Evolutionary conservation across 148 eudicot species (phyloP).

Genomic region (Vaccinium vitisidaea): DNA sequence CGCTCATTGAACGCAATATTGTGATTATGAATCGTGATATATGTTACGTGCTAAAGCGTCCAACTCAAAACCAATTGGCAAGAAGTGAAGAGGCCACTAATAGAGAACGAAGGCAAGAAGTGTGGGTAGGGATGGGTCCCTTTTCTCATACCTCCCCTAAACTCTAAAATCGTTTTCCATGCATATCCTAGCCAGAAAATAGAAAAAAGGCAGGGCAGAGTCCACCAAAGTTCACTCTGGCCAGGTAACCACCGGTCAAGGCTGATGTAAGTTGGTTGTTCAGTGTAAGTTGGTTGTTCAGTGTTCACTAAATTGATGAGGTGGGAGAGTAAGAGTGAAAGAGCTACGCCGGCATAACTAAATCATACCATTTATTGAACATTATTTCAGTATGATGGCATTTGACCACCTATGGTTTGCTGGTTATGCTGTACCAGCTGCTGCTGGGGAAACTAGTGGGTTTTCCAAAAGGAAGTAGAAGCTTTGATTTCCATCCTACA

Average conservation of each 20-base stretch:
- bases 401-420: not conserved
- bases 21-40: too few relatives aligned
- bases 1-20: too few relatives aligned
- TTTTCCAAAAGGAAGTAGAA: not conserved
- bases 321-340: not conserved
- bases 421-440: not conserved
- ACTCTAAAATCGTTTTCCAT: not conserved
- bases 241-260: not conserved
- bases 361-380: not conserved
- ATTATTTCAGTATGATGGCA: not conserved
- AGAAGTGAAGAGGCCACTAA: not conserved
- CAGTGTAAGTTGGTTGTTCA: not conserved
- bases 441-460: not conserved
- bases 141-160: not conserved
- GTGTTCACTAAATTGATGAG: not conserved
- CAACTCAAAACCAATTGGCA: too few relatives aligned
- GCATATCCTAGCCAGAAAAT: not conserved
- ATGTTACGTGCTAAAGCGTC: too few relatives aligned
- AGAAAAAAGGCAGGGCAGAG: not conserved
- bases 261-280: not conserved
- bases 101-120: not conserved
- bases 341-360: not conserved
- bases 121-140: not conserved
- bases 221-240: not conserved
- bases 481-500: not conserved